Conservation (phyloP, 2,329 filamentous ascomycete species). For the Trichophyton schoenleinii region DNA sequence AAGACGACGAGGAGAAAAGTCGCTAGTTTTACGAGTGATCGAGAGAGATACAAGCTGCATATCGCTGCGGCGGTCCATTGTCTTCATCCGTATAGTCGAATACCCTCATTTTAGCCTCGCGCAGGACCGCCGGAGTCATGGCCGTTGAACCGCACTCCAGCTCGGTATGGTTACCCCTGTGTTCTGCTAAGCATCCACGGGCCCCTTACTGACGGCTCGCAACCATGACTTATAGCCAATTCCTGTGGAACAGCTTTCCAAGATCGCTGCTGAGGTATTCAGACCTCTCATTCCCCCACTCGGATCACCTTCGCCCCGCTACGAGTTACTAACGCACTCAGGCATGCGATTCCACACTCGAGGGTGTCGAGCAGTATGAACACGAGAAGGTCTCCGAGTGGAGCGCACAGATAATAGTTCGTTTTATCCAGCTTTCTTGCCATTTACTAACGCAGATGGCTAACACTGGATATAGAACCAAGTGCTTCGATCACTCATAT, state of each 20-base stretch:
- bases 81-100: not conserved
- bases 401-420: constrained; percentile 88
- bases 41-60: too few relatives aligned
- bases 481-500: constrained; percentile 31
- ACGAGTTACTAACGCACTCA: constrained; percentile 25
- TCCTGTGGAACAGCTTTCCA: constrained; percentile 61
- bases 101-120: not conserved
- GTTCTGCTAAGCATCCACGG: not conserved
- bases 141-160: not conserved
- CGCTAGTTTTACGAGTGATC: too few relatives aligned
- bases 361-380: constrained; percentile 65
- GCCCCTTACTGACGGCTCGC: not conserved
- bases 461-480: constrained; percentile 21
- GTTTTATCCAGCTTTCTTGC: constrained; percentile 15
- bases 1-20: too few relatives aligned
- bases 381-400: constrained; percentile 73
- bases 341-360: constrained; percentile 73
- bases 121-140: not conserved
- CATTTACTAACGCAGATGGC: not conserved
- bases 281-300: not conserved
- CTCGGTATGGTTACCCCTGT: not conserved
- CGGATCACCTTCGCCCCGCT: too few relatives aligned
- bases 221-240: constrained; percentile 49
- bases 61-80: not conserved
- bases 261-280: constrained; percentile 73